phyloP scores from a whole-genome alignment of 1,139 yeast species.

The Debaryomyces nepalensis region DNA sequence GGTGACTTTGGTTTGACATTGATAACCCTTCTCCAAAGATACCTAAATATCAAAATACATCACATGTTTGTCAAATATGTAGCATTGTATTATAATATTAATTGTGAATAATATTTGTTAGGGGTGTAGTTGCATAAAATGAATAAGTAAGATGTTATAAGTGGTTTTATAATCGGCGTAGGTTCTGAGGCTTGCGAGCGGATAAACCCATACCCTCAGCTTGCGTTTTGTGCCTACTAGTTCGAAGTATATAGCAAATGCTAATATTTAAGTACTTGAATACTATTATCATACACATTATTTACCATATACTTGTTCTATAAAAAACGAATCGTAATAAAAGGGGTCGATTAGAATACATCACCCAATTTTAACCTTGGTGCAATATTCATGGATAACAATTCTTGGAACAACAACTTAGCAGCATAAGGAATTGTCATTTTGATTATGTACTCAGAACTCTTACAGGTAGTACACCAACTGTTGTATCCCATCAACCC shows the following conservation, averaged over 20 bases:
- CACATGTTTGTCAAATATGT: not conserved
- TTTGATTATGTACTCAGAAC: conserved; percentile 81
- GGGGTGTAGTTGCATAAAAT: not conserved
- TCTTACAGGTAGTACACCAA: conserved; percentile 96
- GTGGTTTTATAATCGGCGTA: not conserved
- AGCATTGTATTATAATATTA: not conserved
- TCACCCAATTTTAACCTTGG: conserved; percentile 91
- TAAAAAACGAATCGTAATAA: not conserved
- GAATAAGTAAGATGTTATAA: not conserved
- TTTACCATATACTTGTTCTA: not conserved
- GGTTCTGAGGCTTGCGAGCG: no score
- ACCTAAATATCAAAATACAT: conserved; percentile 2
- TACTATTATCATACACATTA: conserved; percentile 5
- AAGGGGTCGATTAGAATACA: conserved; percentile 52
- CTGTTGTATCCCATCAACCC: conserved; percentile 98
- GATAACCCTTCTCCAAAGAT: conserved; percentile 3
- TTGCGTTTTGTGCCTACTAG: no score
- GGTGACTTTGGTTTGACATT: conserved; percentile 1
- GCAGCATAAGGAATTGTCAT: conserved; percentile 99
- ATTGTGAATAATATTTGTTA: conserved; percentile 6
- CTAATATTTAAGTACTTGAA: not conserved
- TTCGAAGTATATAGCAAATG: no score
- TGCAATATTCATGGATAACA: conserved; percentile 96
- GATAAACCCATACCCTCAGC: no score
- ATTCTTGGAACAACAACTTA: conserved; percentile 91